phyloP scores from a whole-genome alignment of 2,329 filamentous ascomycete genomes.

The Xylaria hypoxylon region DNA sequence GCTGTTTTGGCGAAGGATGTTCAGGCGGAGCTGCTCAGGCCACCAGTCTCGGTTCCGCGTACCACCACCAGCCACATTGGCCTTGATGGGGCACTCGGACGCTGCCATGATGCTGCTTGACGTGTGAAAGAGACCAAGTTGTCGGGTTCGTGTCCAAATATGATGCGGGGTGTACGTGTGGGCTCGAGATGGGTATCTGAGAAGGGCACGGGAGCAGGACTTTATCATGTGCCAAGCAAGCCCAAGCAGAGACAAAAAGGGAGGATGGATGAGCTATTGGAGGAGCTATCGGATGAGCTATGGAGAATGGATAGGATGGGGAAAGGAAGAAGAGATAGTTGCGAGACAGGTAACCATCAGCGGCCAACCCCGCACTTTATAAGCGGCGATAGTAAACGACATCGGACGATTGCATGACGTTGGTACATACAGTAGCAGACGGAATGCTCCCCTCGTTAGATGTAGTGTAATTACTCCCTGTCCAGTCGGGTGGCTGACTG shows the following conservation, averaged over 20 bases:
- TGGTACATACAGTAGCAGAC: conserved; percentile 3
- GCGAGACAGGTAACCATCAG: conserved; percentile 11
- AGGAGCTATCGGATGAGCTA: too few species aligned
- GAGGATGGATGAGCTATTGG: neutral
- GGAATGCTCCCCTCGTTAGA: conserved; percentile 15
- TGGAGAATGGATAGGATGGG: neutral
- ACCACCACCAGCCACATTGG: conserved; percentile 69
- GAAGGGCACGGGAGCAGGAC: neutral
- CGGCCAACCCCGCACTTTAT: conserved; percentile 42
- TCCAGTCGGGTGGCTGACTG: conserved; percentile 10
- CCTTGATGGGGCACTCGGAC: conserved; percentile 37
- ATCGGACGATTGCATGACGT: conserved; percentile 35
- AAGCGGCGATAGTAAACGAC: conserved; percentile 21
- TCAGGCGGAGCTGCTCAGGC: conserved; percentile 74
- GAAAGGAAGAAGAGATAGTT: conserved; percentile 3
- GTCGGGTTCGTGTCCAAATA: conserved; percentile 8
- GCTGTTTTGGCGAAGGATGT: conserved; percentile 79
- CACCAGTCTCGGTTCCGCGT: conserved; percentile 79
- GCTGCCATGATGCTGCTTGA: conserved; percentile 36
- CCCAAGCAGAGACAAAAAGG: conserved; percentile 1
- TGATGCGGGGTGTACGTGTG: neutral
- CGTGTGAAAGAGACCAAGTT: conserved; percentile 1
- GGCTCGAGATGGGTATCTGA: neutral
- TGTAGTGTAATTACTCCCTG: conserved; percentile 7
- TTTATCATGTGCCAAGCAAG: conserved; percentile 6